Conservation (phyloP, 805 yeast genomes). For the Candida xyloterini region DNA sequence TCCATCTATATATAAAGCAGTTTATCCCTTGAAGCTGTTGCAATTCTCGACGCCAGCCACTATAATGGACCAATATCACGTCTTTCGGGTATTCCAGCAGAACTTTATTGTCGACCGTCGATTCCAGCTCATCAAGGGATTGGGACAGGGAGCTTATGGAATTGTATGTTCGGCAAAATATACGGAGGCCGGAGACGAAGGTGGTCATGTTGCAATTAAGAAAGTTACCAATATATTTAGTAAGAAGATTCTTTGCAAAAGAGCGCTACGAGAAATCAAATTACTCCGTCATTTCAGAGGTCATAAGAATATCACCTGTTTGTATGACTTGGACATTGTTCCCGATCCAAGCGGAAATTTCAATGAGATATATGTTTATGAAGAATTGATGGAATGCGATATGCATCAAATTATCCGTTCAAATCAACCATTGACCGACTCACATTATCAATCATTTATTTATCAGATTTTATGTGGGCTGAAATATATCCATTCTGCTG, state of each 20-base stretch:
- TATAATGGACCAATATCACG: slow-evolving; percentile 29
- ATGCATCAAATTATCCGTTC: slow-evolving; percentile 96
- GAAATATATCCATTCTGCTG: slow-evolving; percentile 93
- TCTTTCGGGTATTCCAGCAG: slow-evolving; percentile 68
- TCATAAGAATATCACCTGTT: slow-evolving; percentile 92
- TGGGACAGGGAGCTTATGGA: slow-evolving; percentile 98
- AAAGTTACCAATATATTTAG: slow-evolving; percentile 93
- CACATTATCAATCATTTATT: slow-evolving; percentile 89
- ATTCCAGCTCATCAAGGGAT: slow-evolving; percentile 84
- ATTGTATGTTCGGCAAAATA: slow-evolving; percentile 93
- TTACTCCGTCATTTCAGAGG: slow-evolving; percentile 90
- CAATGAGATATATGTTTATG: slow-evolving; percentile 90
- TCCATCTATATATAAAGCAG: not conserved
- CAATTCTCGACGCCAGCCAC: no score
- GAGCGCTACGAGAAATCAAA: slow-evolving; percentile 89
- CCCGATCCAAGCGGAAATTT: slow-evolving; percentile 66
- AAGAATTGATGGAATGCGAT: slow-evolving; percentile 97
- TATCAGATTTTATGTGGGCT: slow-evolving; percentile 92
- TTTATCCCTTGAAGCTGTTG: not conserved
- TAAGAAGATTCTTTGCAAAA: slow-evolving; percentile 84
- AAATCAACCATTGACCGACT: slow-evolving; percentile 89
- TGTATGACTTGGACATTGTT: slow-evolving; percentile 91
- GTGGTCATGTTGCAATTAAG: slow-evolving; percentile 89
- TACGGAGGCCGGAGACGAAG: slow-evolving; percentile 66
- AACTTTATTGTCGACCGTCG: slow-evolving; percentile 89